Percentiles rank a stretch among this genome's conserved stretches.
Evolutionary conservation across 129 eudicot genomes (phyloP).

Genomic region (Artemisia argyi): DNA sequence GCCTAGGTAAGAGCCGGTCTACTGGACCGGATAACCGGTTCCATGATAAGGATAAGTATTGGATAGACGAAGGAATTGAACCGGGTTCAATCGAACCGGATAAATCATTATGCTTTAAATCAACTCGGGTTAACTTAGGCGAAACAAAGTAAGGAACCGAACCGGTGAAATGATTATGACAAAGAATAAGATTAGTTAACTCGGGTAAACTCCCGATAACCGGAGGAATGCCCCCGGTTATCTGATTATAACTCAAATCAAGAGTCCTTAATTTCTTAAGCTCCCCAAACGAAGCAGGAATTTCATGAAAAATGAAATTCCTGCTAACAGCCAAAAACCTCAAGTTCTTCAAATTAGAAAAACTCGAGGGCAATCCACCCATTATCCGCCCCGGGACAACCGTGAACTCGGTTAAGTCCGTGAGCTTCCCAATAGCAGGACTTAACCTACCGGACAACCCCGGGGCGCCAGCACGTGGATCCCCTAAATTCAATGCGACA

Average conservation of each 20-base stretch:
- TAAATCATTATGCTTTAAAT: slow-evolving; percentile 67
- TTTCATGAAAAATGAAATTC: slow-evolving; percentile 63
- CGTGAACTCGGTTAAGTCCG: slow-evolving; percentile 54
- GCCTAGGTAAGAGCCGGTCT: slow-evolving; percentile 39
- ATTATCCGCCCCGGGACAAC: slow-evolving; percentile 74
- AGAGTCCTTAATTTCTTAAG: slow-evolving; percentile 55
- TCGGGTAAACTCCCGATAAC: slow-evolving; percentile 56
- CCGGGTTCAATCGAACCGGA: slow-evolving; percentile 59
- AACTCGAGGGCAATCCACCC: slow-evolving; percentile 53
- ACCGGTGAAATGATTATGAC: slow-evolving; percentile 67
- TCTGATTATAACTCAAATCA: slow-evolving; percentile 80
- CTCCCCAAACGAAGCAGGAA: slow-evolving; percentile 61
- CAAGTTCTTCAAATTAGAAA: slow-evolving; percentile 53
- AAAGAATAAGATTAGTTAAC: slow-evolving; percentile 54
- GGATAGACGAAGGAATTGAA: slow-evolving; percentile 55
- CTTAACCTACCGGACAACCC: slow-evolving; percentile 68
- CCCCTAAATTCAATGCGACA: slow-evolving; percentile 76
- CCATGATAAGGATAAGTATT: slow-evolving; percentile 73
- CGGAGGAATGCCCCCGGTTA: slow-evolving; percentile 62
- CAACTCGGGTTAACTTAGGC: slow-evolving; percentile 48
- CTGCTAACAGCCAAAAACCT: slow-evolving; percentile 66
- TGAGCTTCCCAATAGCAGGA: slow-evolving; percentile 66
- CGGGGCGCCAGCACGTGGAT: slow-evolving; percentile 81
- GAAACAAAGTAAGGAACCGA: slow-evolving; percentile 52
- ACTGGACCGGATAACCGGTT: slow-evolving; percentile 79